Conservation (phyloP, 768 basidiomycete species). For the Tulasnella sp. region DNA sequence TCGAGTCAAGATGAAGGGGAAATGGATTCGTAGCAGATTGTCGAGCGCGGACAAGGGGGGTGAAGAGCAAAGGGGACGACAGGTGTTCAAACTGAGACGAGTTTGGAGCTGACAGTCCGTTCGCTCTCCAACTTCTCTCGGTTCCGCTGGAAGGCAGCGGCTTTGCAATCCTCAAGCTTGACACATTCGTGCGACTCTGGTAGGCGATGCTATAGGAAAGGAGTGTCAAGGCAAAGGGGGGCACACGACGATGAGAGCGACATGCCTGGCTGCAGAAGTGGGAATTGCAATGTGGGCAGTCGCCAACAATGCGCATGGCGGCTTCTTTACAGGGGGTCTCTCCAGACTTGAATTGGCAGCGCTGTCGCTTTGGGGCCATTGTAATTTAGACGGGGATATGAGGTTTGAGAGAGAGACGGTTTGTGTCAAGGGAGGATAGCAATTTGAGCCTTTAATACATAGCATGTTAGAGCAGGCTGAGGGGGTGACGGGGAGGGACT, state of each 20-base stretch:
- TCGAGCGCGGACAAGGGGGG: conserved; percentile 9
- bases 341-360: conserved; percentile 56
- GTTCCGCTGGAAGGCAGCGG: conserved; percentile 80
- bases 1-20: background rate
- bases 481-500: too few species aligned
- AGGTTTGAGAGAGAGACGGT: conserved; percentile 1
- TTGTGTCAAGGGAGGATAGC: conserved; percentile 4
- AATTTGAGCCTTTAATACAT: too few species aligned
- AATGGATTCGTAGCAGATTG: background rate
- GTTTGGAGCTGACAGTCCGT: conserved; percentile 75
- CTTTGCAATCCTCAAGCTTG: conserved; percentile 71
- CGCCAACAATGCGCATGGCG: conserved; percentile 69
- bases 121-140: conserved; percentile 81
- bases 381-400: conserved; percentile 2
- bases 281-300: conserved; percentile 66
- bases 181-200: conserved; percentile 81
- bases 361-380: conserved; percentile 71
- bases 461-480: background rate
- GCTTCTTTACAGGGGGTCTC: conserved; percentile 59
- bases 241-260: conserved; percentile 1
- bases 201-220: conserved; percentile 55
- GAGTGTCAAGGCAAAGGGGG: background rate
- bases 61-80: conserved; percentile 17
- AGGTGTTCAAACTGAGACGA: conserved; percentile 52
- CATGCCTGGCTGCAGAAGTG: conserved; percentile 51